phyloP scores from a whole-genome alignment of 345 rosid genomes.

The Chamaenerion angustifolium region DNA sequence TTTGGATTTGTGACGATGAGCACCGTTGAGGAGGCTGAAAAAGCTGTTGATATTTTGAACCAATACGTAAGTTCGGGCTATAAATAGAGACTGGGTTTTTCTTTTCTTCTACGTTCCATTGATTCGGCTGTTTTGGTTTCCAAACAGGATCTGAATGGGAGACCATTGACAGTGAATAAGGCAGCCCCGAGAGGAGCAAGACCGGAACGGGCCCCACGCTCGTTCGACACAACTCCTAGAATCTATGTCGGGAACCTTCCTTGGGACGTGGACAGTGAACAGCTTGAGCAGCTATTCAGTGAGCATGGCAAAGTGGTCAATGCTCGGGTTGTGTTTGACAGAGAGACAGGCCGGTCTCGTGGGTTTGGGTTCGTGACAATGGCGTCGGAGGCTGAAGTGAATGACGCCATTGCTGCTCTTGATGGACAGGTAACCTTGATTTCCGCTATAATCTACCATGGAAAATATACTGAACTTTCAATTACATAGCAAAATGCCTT shows the following conservation, averaged over 20 bases:
- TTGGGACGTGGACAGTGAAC: constrained; percentile 68
- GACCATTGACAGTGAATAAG: constrained; percentile 72
- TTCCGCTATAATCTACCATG: too few relatives aligned
- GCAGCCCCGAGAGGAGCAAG: constrained; percentile 83
- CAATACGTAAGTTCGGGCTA: constrained; percentile 45
- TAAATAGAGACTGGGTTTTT: too few relatives aligned
- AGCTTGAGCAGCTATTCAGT: constrained; percentile 74
- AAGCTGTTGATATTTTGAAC: constrained; percentile 52
- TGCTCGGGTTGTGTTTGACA: constrained; percentile 70
- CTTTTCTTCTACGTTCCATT: background rate
- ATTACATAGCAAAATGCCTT: too few relatives aligned
- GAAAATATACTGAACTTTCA: too few relatives aligned
- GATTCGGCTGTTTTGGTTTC: background rate
- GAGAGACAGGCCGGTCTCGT: constrained; percentile 89
- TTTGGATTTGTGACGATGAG: constrained; percentile 97
- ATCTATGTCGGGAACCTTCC: constrained; percentile 82
- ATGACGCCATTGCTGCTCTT: constrained; percentile 84
- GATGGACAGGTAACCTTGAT: constrained; percentile 66
- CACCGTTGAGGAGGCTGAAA: constrained; percentile 79
- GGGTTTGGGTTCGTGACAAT: constrained; percentile 94
- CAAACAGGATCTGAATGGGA: constrained; percentile 59
- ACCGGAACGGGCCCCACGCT: constrained; percentile 47
- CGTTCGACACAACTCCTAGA: constrained; percentile 38
- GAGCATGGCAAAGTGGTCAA: constrained; percentile 83
- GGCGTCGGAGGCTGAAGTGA: constrained; percentile 67